Evolutionary conservation across 441 rosid genomes (phyloP).

Genomic region (Populus hybrid): DNA sequence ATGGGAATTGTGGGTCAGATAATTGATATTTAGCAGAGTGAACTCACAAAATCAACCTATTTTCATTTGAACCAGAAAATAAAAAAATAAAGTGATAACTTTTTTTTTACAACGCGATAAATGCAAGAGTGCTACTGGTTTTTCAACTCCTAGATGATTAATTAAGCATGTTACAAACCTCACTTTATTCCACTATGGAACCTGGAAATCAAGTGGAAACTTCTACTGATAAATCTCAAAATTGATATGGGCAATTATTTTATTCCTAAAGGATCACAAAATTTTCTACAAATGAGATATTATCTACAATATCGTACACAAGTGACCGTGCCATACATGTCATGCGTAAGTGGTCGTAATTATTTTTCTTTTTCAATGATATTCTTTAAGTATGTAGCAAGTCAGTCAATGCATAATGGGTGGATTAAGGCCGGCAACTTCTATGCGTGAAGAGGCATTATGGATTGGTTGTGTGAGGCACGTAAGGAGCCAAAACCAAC

Average conservation of each 20-base stretch:
- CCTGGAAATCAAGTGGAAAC: neutral
- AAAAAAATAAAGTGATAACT: neutral
- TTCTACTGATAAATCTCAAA: neutral
- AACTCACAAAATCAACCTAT: neutral
- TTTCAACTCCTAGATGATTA: neutral
- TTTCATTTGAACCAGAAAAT: neutral
- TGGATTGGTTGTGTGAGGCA: slow-evolving; percentile 31
- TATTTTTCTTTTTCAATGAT: neutral
- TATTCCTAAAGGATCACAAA: neutral
- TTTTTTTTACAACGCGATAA: neutral
- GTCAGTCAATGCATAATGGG: slow-evolving; percentile 15
- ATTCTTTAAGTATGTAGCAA: neutral
- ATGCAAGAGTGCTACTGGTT: neutral
- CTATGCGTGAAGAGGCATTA: slow-evolving; percentile 20
- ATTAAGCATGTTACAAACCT: neutral
- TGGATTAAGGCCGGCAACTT: slow-evolving; percentile 33
- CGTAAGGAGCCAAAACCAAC: slow-evolving; percentile 22
- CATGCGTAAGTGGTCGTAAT: neutral
- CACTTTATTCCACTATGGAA: neutral
- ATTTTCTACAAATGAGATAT: neutral
- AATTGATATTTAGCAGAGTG: too few species aligned
- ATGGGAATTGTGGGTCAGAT: too few species aligned
- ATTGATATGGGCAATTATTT: neutral
- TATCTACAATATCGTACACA: neutral
- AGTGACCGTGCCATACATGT: neutral